phyloP scores from a whole-genome alignment of 1,284 basidiomycete genomes.

The Crepidotus sp. region DNA sequence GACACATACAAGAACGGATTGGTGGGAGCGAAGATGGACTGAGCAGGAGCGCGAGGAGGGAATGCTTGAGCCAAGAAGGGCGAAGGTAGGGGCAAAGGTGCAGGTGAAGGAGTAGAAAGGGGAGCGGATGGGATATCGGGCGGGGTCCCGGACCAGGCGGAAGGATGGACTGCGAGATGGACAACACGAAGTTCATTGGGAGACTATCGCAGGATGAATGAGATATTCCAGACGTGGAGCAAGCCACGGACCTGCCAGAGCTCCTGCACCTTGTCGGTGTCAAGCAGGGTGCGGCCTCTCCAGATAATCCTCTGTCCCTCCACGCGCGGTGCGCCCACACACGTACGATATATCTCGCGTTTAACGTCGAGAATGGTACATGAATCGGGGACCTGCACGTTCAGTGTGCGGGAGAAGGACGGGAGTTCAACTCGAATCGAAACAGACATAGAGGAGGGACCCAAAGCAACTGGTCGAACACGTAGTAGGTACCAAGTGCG shows the following conservation, averaged over 20 bases:
- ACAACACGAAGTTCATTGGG: conserved; percentile 50
- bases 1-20: conserved; percentile 32
- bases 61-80: conserved; percentile 8
- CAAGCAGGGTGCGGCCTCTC: conserved; percentile 56
- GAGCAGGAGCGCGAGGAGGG: conserved; percentile 12
- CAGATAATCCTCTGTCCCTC: conserved; percentile 69
- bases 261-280: conserved; percentile 55
- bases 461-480: too few relatives aligned
- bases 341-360: conserved; percentile 49
- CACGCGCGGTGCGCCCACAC: conserved; percentile 55
- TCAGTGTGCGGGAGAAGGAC: conserved; percentile 59
- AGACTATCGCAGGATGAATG: conserved; percentile 30
- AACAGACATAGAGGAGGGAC: conserved; percentile 22
- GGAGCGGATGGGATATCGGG: conserved; percentile 25
- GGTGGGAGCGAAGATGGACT: conserved; percentile 16
- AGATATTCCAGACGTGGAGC: conserved; percentile 16
- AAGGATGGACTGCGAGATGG: conserved; percentile 68
- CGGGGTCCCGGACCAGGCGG: conserved; percentile 55
- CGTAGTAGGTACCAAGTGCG: too few relatives aligned
- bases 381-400: conserved; percentile 39
- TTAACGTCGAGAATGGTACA: conserved; percentile 58
- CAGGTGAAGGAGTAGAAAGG: conserved; percentile 15
- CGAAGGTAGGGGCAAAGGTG: conserved; percentile 10
- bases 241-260: conserved; percentile 55
- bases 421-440: conserved; percentile 64